Conservation (phyloP, 352 stramenopile genomes). For the Pythium monospermum region DNA sequence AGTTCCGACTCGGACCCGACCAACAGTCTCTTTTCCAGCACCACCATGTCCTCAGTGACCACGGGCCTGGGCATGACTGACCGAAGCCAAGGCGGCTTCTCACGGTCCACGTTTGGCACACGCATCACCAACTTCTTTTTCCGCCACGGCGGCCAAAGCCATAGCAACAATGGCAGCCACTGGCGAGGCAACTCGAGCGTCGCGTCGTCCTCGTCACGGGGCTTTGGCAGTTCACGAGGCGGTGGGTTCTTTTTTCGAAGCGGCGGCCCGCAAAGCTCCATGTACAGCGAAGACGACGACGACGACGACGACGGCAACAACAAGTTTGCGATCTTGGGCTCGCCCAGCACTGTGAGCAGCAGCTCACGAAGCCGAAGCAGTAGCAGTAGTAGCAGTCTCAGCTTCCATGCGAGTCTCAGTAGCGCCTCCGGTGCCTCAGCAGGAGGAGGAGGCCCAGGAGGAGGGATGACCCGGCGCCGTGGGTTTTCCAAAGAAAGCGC, state of each 20-base stretch:
- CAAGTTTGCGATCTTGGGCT: slow-evolving; percentile 29
- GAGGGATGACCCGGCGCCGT: slow-evolving; percentile 27
- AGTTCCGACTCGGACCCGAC: slow-evolving; percentile 55
- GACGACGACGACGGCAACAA: slow-evolving; percentile 18
- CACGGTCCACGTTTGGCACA: slow-evolving; percentile 34
- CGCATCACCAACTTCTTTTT: slow-evolving; percentile 68
- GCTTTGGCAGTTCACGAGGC: slow-evolving; percentile 13
- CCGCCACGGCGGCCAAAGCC: slow-evolving; percentile 25
- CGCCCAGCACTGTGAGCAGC: background rate
- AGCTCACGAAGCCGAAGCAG: slow-evolving; percentile 13
- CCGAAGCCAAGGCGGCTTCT: too few species aligned
- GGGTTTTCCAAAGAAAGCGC: slow-evolving; percentile 25
- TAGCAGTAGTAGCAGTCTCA: slow-evolving; percentile 22
- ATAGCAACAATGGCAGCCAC: slow-evolving; percentile 3
- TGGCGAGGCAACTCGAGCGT: background rate
- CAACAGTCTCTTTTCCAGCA: slow-evolving; percentile 28
- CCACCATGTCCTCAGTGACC: too few species aligned
- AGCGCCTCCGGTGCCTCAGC: slow-evolving; percentile 27
- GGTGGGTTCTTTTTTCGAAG: slow-evolving; percentile 20
- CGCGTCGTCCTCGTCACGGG: slow-evolving; percentile 10
- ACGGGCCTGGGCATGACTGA: too few species aligned
- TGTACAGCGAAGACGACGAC: background rate
- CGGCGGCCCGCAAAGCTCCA: slow-evolving; percentile 3
- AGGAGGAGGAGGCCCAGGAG: too few species aligned
- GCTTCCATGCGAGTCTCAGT: slow-evolving; percentile 20